These are phyloP conservation scores for Wallacemonas collosoma DNA, from an alignment of 208 protist species.

Conservation along the genomic window DNA sequence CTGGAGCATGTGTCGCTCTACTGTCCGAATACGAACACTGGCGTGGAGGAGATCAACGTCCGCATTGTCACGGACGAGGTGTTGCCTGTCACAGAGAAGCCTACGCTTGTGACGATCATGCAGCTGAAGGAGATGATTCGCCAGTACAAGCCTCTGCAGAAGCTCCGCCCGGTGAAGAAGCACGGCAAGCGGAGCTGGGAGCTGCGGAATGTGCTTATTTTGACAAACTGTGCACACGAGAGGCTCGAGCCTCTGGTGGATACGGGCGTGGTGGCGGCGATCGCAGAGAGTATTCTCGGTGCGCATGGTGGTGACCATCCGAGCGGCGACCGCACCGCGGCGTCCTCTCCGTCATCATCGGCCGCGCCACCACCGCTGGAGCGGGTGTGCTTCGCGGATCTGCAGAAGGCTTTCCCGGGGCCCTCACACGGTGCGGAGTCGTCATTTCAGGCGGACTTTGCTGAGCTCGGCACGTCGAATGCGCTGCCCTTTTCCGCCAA, in stretches of 20 bases:
- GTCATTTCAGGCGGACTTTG: slow-evolving; percentile 82
- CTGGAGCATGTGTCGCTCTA: slow-evolving; percentile 84
- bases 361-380: slow-evolving; percentile 43
- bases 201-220: slow-evolving; percentile 81
- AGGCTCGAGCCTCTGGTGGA: slow-evolving; percentile 75
- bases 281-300: slow-evolving; percentile 68
- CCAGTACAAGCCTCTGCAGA: slow-evolving; percentile 65
- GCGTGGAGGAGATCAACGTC: slow-evolving; percentile 62
- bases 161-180: slow-evolving; percentile 36
- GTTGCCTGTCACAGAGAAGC: slow-evolving; percentile 64
- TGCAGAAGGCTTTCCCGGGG: slow-evolving; percentile 69
- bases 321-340: background rate
- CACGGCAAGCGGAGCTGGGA: slow-evolving; percentile 30
- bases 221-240: slow-evolving; percentile 72
- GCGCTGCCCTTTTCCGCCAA: slow-evolving; percentile 50
- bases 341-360: background rate
- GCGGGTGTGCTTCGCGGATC: slow-evolving; percentile 87
- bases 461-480: slow-evolving; percentile 57
- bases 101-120: slow-evolving; percentile 69
- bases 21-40: slow-evolving; percentile 54
- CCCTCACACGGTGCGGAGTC: slow-evolving; percentile 64
- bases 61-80: slow-evolving; percentile 84
- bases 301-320: background rate
- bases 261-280: slow-evolving; percentile 66
- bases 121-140: slow-evolving; percentile 82